Base-by-base conservation (phyloP, 2,329 filamentous ascomycete species). In the Chaetothyriales sp. region DNA sequence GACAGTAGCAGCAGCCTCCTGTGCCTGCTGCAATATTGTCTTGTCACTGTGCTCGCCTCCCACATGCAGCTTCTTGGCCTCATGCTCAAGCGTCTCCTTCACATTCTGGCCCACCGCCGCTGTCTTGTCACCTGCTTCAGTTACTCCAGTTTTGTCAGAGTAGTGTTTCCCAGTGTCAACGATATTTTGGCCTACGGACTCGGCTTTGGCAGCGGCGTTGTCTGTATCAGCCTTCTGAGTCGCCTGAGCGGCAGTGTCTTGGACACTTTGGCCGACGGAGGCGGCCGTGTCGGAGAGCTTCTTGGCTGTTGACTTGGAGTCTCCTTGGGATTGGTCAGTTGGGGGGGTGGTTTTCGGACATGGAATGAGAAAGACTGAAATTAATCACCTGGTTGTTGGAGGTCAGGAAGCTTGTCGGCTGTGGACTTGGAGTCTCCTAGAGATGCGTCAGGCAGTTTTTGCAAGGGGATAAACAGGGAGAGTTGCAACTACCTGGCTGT, bases 251-350 rank as follows among this genome's bases (percentile, higher is more conserved):
- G n/a, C 19, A 5, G 44, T 46, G 4, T 46, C n/a, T 22, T 46
- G 18, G 44, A 46, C 19, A 22, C 18, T 46, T 18, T 18, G 18
- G 44, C 44, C 44, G 3, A 46, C 22, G 5, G 44, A 43, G 20
- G 70, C 22, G 53, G 61, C 51, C 66, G 76, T 77, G 64, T 78
- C 76, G 40, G 67, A 67, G 44, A 67, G 56, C 57, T 74, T 70
- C 67, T 83, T 80, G 47, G 66, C 60, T 56, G 66, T 67, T 49
- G 74, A 75, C 73, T 83, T 83, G 64, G 69, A 65, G 40, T 68
- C 63, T 60, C 82, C 78, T 62, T 74, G 33, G 15, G 13, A 5
- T 13, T 2, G 10, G 13, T 33, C 4, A 15, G 33, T 40, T 6
- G 33, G 15, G n/a, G n/a, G n/a, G n/a, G n/a, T n/a, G n/a, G 2